Evolutionary conservation across 2,329 filamentous ascomycete genomes (phyloP), one percentile per base, ranked within the genome.

Genomic region (Herpotrichia juniperi): DNA sequence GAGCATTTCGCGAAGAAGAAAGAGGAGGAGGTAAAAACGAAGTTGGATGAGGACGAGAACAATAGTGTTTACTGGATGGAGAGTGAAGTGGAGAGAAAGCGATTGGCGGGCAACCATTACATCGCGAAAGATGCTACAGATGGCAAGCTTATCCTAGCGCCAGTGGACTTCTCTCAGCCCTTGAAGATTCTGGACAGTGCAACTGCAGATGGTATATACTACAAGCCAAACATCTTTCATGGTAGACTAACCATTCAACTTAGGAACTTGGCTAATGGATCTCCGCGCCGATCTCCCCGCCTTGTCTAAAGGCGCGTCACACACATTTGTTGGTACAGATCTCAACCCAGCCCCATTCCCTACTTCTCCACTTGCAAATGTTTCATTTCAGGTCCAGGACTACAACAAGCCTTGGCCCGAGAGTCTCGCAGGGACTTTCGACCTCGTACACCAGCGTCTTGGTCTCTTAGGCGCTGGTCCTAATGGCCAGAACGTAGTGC

Each of bases 371-470:
- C 40, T 31, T 6, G 2, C 17, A 3, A 37, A 42, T 22, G 4
- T 30, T 14, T 17, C 19, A 8, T 47, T 34, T 21, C 32, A 39
- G 9, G 44, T 37, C 14, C 48, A 51, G 24, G 48, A 51, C 22
- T 32, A 39, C 22, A 46, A 45, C 16, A 40, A 35, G 8, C 19
- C 17, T 2, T 45, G 48, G 32, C 48, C 48, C 5, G 42, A 37
- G 16, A 16, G 31, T 10, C 45, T 43, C 21, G 46, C 10, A 6
- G 22, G n/a, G 7, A 46, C 16, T 3, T 46, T 51, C 31, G 42
- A 51, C 17, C 42, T 46, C 22, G 48, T 51, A 2, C 48, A 51
- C 24, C 42, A 46, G 25, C 34, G 48, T 4, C 28, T 53, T 9
- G 30, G 17, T 6, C 37, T 53, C 2, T 17, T 34, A 8, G 44